phyloP scores from a whole-genome alignment of 768 basidiomycete genomes.

The Hericium coralloides region DNA sequence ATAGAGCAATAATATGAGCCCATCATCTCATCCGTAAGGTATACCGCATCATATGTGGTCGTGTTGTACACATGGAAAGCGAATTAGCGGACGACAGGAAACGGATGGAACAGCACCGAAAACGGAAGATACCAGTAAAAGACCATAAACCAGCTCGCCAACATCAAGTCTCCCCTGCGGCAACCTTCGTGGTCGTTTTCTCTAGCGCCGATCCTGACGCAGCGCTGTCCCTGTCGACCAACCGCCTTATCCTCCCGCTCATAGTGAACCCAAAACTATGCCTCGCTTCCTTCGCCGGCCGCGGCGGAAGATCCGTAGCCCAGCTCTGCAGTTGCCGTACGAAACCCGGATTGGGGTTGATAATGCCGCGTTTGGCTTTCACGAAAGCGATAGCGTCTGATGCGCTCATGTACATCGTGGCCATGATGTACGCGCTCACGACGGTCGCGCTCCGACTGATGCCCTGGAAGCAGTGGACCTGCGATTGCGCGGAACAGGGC shows the following conservation, averaged over 20 bases:
- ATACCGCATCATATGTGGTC: background rate
- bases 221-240: background rate
- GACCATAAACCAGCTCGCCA: background rate
- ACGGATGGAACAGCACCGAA: background rate
- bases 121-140: background rate
- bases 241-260: background rate
- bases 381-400: conserved; percentile 19
- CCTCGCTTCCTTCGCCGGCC: background rate
- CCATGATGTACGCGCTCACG: conserved; percentile 57
- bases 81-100: background rate
- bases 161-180: background rate
- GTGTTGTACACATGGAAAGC: background rate
- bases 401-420: conserved; percentile 18
- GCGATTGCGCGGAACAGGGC: background rate
- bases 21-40: background rate
- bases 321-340: conserved; percentile 17
- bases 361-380: conserved; percentile 17
- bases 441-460: conserved; percentile 71
- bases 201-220: background rate
- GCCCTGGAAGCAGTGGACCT: conserved; percentile 77
- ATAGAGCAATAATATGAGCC: background rate
- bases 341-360: conserved; percentile 25
- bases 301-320: background rate
- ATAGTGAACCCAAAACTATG: background rate
- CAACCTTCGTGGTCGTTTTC: background rate